phyloP scores from a whole-genome alignment of 768 basidiomycete genomes.

The Tremella yokohamensis region DNA sequence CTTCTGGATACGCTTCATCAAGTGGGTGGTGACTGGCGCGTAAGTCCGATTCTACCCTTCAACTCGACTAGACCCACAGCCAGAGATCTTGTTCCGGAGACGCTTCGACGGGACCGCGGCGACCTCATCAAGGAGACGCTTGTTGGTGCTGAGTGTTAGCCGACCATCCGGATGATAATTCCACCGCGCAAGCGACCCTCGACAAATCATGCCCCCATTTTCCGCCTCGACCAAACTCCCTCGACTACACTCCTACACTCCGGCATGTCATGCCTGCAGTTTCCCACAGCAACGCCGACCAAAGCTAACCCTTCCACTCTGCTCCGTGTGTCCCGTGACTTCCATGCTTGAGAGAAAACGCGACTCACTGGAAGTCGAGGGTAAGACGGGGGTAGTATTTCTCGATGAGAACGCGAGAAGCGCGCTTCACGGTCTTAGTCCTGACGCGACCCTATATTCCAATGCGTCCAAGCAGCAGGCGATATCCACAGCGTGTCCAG shows the following conservation, averaged over 20 bases:
- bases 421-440: conserved; percentile 99
- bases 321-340: not conserved
- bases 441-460: conserved; percentile 86
- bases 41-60: conserved; percentile 8
- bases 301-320: not conserved
- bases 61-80: conserved; percentile 55
- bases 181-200: not conserved
- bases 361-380: conserved; percentile 79
- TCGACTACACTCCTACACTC: too few relatives aligned
- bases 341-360: not conserved
- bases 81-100: conserved; percentile 98
- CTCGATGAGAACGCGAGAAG: conserved; percentile 97
- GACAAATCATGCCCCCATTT: too few relatives aligned
- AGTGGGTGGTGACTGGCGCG: conserved; percentile 79
- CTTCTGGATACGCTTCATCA: conserved; percentile 99
- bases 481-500: not conserved
- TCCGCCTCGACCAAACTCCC: too few relatives aligned
- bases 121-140: conserved; percentile 75
- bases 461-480: conserved; percentile 1
- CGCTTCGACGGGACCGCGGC: conserved; percentile 91
- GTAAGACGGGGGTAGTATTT: conserved; percentile 99
- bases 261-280: too few relatives aligned
- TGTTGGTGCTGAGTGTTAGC: conserved; percentile 67
- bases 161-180: conserved; percentile 8
- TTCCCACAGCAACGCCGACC: too few relatives aligned